Base-by-base conservation (phyloP, 306 rosid genomes). In the Vigna unguiculata region DNA sequence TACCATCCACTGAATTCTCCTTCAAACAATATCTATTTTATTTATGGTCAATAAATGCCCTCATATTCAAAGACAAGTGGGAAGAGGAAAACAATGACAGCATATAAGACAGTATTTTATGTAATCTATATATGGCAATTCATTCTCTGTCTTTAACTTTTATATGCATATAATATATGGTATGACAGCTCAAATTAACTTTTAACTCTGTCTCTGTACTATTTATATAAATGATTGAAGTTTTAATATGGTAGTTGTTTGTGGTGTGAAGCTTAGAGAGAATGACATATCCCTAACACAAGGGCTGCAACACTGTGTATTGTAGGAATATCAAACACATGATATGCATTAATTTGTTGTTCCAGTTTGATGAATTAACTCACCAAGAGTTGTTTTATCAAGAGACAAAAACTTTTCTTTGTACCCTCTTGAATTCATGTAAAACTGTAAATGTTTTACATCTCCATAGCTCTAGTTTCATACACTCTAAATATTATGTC, bases 41-140 rank as follows among this genome's bases (percentile, higher is more conserved):
- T 12, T 30, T 28, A 62, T 34, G 47, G 8, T 1, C 21, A 38
- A 64, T 38, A 40, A 64, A 64, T 38, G 51, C 28, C 9, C 1
- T 40, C 32, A 40, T 40, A 38, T 64, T 40, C 0, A 64, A 64
- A 64, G 71, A 24, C 24, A 68, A 6, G 21, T 10, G 48, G 28
- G 63, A 71, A 71, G 63, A 52, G 20, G 62, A 52, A 52, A 71
- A 34, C 25, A 49, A 34, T 63, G 75, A 71, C 62, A 71, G 1
- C 48, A 52, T 32, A 51, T 19, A 52, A 51, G 61, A 70, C 62
- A 70, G 7, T 51, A 17, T 51, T 34, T 9, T 32, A 28, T 30
- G 7, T 34, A 34, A 6, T 32, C 9, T 36, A 64, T 64, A 19
- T 38, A 19, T 64, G 71, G 48, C 17, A 64, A 40, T 64, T 19